Base-by-base conservation (phyloP, 768 basidiomycete species). In the Mycena filopes region DNA sequence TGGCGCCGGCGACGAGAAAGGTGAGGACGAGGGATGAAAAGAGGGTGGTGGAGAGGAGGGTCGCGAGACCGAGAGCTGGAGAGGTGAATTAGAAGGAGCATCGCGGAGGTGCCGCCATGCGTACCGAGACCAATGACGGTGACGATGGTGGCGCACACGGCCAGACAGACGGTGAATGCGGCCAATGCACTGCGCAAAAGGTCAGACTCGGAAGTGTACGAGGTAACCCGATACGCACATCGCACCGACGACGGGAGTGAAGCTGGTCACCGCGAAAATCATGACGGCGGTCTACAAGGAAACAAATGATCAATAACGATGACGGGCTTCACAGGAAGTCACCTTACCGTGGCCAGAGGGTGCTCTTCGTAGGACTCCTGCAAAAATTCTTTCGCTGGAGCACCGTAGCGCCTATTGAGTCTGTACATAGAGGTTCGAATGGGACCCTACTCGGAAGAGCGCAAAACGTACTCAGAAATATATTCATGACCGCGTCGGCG, bases 301-400 rank as follows among this genome's bases (percentile, higher is more conserved):
- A n/a, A 43, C 25, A 4, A 13, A 29, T 25, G 12, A 26, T 60
- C 5, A 29, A 18, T 50, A n/a, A 21, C 8, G 7, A 21, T n/a
- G n/a, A n/a, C n/a, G 25, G 2, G 40, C 20, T 15, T 8, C 20
- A 5, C n/a, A 5, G 10, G 16, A 23, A 8, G 23, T 3, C 16
- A 16, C 20, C 9, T 53, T 12, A 61, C 60, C 42, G 60, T 61
- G 42, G 60, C 50, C 21, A 51, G 11, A 31, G 60, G 60, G 23
- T 53, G 29, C 36, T 51, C 42, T 18, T 45, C 40, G 26, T 50
- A 61, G 4, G 50, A 61, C 5, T 61, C 60, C 12, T 45, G 43
- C 8, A 61, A 15, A 15, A 45, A 61, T 8, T 45, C 15, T 28
- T 53, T 61, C 21, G 23, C 42, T 23, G 60, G 58, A 26, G 31